Base-by-base conservation (phyloP, 495 filamentous ascomycete genomes). In the Neurospora africana region DNA sequence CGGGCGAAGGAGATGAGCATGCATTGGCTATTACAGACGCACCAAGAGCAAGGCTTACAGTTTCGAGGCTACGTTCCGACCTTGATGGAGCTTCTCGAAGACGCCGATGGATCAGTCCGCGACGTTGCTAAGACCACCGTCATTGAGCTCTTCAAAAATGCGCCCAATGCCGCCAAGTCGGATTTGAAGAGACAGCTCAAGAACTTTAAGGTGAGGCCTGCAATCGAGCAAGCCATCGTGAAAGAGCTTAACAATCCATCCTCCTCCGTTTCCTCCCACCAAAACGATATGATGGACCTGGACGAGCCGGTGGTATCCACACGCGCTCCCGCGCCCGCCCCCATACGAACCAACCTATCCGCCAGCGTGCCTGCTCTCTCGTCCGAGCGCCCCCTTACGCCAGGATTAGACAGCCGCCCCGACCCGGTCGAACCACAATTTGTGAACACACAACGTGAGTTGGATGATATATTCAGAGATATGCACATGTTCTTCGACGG, bases 401-500 rank as follows among this genome's bases (percentile, higher is more conserved):
- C 87, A 10, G 73, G 39, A 4, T 79, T 86, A 76, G 87, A 87
- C 67, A 79, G 80, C 7, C 87, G 90, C 72, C 82, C 88, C 35
- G 92, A 93, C 68, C 81, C 86, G 17, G 85, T 97, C 68, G 92
- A 95, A 36, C 94, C 96, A 1, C 78, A 90, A 7, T 91, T 93
- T 78, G 89, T 97, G 39, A 89, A 92, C 53, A 94, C 93, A 1
- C 84, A 90, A 61, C 86, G 92, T 69, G 93, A 98, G 65, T 80
- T 98, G 23, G 94, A 98, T 68, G 93, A 97, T 33, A 88, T 90
- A 5, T 88, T 97, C 75, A 87, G 86, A 47, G 88, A 89, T 13
- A 97, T 99, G 93, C 83, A 88, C 37, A 85, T 85, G 39, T 86
- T 83, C 76, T 98, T 98, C 75, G 93, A 98, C 74, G 95, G 94